phyloP scores from a whole-genome alignment of 2,329 filamentous ascomycete species.

The Biscogniauxia mediterranea region DNA sequence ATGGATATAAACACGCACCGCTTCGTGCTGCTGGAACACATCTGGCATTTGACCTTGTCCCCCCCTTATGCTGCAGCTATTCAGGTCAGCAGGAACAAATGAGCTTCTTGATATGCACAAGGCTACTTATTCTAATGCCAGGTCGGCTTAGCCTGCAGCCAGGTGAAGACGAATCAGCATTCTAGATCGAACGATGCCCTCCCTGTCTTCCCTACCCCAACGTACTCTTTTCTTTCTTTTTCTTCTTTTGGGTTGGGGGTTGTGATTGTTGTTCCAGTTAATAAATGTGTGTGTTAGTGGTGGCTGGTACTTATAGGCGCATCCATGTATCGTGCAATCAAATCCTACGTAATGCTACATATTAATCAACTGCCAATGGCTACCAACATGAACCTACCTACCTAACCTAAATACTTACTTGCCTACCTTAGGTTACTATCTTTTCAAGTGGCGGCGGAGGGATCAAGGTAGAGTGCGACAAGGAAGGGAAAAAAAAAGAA shows the following conservation, averaged over 20 bases:
- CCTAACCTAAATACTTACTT: no score
- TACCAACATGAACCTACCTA: no score
- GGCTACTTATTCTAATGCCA: conserved; percentile 25
- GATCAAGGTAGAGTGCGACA: background rate
- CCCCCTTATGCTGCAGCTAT: conserved; percentile 21
- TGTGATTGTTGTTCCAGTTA: background rate
- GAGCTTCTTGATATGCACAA: conserved; percentile 27
- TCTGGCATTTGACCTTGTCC: background rate
- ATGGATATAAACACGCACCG: conserved; percentile 6
- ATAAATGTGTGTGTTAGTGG: conserved; percentile 4
- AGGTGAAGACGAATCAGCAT: conserved; percentile 22
- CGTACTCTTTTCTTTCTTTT: conserved; percentile 3
- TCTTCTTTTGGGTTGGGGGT: no score
- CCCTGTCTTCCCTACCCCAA: conserved; percentile 8
- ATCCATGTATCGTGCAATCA: no score
- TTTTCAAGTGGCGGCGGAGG: background rate
- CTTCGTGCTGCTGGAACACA: conserved; percentile 24
- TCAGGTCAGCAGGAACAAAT: conserved; percentile 33
- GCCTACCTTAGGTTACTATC: no score
- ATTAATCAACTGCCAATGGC: no score
- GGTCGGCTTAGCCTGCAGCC: conserved; percentile 23
- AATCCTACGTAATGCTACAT: no score
- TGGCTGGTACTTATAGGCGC: background rate
- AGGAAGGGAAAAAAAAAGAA: background rate
- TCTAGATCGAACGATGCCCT: conserved; percentile 5